Evolutionary conservation across 2,329 filamentous ascomycete genomes (phyloP).

Genomic region (Xylaria sp.): DNA sequence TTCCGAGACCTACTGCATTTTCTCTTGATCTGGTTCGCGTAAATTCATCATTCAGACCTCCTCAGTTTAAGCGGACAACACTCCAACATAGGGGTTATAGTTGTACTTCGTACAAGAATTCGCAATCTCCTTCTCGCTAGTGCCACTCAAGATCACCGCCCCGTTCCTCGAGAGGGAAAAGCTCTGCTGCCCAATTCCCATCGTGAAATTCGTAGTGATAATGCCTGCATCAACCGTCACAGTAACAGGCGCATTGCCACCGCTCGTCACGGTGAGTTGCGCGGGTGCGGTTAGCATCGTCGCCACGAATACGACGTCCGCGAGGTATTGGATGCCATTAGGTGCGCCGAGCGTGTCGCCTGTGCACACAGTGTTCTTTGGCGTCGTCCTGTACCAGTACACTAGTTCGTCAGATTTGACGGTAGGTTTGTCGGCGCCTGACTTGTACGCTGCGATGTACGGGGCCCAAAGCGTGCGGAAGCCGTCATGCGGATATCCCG

Average conservation of each 20-base stretch:
- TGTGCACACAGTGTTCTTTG: slow-evolving; percentile 26
- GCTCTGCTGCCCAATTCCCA: slow-evolving; percentile 27
- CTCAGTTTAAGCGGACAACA: slow-evolving; percentile 19
- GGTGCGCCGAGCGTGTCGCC: slow-evolving; percentile 22
- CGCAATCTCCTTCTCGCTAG: slow-evolving; percentile 17
- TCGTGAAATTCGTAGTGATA: slow-evolving; percentile 25
- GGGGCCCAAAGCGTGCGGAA: slow-evolving; percentile 26
- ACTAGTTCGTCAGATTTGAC: slow-evolving; percentile 26
- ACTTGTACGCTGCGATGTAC: slow-evolving; percentile 31
- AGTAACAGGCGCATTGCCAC: slow-evolving; percentile 18
- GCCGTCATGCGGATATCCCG: slow-evolving; percentile 24
- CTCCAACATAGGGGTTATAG: slow-evolving; percentile 30
- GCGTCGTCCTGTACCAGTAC: slow-evolving; percentile 33
- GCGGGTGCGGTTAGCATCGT: slow-evolving; percentile 29
- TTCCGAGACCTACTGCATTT: background rate
- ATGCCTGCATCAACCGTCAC: slow-evolving; percentile 27
- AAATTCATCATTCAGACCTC: too few relatives aligned
- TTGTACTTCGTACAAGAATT: slow-evolving; percentile 27
- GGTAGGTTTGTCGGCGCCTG: slow-evolving; percentile 23
- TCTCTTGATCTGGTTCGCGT: too few relatives aligned
- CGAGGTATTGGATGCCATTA: slow-evolving; percentile 19
- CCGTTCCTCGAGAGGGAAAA: slow-evolving; percentile 24
- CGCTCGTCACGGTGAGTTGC: slow-evolving; percentile 28
- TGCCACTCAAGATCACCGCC: slow-evolving; percentile 14
- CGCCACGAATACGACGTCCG: slow-evolving; percentile 31